Conservation (phyloP, 768 basidiomycete species). For the Ramaria rubella region DNA sequence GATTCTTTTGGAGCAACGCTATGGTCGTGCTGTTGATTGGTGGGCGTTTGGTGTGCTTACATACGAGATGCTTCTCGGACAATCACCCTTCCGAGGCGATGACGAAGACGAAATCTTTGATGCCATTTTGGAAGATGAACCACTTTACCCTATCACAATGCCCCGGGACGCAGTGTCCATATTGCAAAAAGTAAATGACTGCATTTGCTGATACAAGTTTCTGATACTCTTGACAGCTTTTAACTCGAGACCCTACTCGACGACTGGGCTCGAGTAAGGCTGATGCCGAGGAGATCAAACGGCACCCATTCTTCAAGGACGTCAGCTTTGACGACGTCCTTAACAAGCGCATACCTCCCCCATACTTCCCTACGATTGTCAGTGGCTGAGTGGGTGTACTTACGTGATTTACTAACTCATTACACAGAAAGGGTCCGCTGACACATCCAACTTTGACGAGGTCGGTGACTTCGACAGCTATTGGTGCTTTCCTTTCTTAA, state of each 20-base stretch:
- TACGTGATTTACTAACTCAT: slow-evolving; percentile 12
- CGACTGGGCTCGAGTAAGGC: slow-evolving; percentile 87
- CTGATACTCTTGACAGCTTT: slow-evolving; percentile 44
- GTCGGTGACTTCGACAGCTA: slow-evolving; percentile 1
- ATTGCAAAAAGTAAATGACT: slow-evolving; percentile 69
- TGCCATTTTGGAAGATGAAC: slow-evolving; percentile 97
- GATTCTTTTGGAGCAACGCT: slow-evolving; percentile 99
- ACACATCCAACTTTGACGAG: slow-evolving; percentile 43
- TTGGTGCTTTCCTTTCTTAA: slow-evolving; percentile 4
- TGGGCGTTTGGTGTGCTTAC: slow-evolving; percentile 99
- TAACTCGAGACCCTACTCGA: slow-evolving; percentile 86
- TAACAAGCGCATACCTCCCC: slow-evolving; percentile 93
- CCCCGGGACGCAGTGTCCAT: slow-evolving; percentile 94
- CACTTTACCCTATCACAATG: slow-evolving; percentile 98
- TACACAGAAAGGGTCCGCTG: slow-evolving; percentile 69
- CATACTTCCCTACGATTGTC: slow-evolving; percentile 95
- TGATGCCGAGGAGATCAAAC: slow-evolving; percentile 96
- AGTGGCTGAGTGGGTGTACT: slow-evolving; percentile 25
- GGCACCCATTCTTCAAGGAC: slow-evolving; percentile 97
- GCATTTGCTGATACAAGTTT: neutral
- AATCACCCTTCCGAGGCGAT: slow-evolving; percentile 98
- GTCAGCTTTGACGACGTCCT: slow-evolving; percentile 96
- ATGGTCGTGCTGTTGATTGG: slow-evolving; percentile 98
- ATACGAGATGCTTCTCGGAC: slow-evolving; percentile 98
- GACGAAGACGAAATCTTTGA: slow-evolving; percentile 99